A percentile compares a stretch with the other conserved stretches of the same genome.
These are phyloP conservation scores for Sphenostylis stenocarpa DNA, from an alignment of 306 rosid genomes.

Conservation along the genomic window DNA sequence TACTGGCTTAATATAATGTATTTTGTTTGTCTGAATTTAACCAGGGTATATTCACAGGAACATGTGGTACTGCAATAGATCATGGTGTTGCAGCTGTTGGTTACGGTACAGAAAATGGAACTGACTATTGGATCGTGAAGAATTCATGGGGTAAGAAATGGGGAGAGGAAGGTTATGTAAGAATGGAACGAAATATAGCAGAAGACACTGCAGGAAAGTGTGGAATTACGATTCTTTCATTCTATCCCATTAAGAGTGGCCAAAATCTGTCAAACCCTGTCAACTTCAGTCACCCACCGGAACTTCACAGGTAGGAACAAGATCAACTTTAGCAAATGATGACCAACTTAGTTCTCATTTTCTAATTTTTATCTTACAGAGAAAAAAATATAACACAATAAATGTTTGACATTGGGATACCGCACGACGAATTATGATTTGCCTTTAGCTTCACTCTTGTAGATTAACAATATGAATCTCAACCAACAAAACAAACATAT, in stretches of 20 bases:
- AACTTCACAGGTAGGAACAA: constrained; percentile 35
- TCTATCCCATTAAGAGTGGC: constrained; percentile 75
- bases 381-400: background rate
- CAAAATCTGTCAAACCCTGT: constrained; percentile 73
- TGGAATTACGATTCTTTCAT: constrained; percentile 76
- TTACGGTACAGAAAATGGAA: constrained; percentile 72
- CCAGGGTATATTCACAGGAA: constrained; percentile 79
- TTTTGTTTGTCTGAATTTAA: background rate
- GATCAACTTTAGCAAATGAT: constrained; percentile 35
- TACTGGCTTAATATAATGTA: background rate
- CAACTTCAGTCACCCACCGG: constrained; percentile 60
- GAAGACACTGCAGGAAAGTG: constrained; percentile 46
- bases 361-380: background rate
- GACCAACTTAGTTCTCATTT: constrained; percentile 4
- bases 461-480: too few relatives aligned
- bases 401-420: constrained; percentile 18
- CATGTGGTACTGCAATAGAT: constrained; percentile 73
- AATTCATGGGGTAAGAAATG: constrained; percentile 83
- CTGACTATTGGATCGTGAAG: constrained; percentile 78
- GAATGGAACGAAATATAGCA: constrained; percentile 73
- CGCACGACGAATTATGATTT: background rate
- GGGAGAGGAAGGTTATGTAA: constrained; percentile 83
- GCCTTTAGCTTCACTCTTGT: too few relatives aligned
- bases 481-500: too few relatives aligned
- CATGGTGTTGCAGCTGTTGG: constrained; percentile 84